Conservation (phyloP, 129 eudicot genomes). For the Lactuca sativa region DNA sequence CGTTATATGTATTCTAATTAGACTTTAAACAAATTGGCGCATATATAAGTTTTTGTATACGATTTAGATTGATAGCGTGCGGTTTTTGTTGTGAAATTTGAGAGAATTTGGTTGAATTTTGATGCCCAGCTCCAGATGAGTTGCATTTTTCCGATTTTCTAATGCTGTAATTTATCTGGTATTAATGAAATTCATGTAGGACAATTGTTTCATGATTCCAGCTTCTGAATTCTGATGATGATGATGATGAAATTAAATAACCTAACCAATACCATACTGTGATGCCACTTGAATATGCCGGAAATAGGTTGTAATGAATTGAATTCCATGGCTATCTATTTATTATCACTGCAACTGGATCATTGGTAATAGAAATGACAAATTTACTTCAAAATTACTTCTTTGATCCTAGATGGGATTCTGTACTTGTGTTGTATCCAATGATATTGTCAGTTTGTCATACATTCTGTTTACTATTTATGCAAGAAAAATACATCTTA, state of each 20-base stretch:
- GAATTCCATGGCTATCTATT: background rate
- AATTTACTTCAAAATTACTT: too few species aligned
- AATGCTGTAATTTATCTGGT: background rate
- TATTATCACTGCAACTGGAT: background rate
- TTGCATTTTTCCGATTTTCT: background rate
- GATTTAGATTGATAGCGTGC: background rate
- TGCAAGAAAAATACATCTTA: conserved; percentile 11
- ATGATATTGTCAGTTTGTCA: background rate
- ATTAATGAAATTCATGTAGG: conserved; percentile 11
- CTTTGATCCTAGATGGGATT: conserved; percentile 10
- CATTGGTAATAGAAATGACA: background rate
- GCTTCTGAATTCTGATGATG: background rate
- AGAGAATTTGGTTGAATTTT: background rate
- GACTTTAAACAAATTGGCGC: background rate
- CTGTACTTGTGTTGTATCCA: background rate
- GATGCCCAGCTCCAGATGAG: background rate
- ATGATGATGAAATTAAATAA: conserved; percentile 2
- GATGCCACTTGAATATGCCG: conserved; percentile 7
- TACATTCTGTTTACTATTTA: background rate
- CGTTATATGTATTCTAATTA: background rate
- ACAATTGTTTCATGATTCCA: conserved; percentile 8
- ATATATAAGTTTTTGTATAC: background rate
- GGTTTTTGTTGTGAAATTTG: background rate
- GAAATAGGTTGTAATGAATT: background rate
- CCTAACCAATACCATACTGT: background rate